Base-by-base conservation (phyloP, 495 filamentous ascomycete genomes). In the Parmelia sp. region DNA sequence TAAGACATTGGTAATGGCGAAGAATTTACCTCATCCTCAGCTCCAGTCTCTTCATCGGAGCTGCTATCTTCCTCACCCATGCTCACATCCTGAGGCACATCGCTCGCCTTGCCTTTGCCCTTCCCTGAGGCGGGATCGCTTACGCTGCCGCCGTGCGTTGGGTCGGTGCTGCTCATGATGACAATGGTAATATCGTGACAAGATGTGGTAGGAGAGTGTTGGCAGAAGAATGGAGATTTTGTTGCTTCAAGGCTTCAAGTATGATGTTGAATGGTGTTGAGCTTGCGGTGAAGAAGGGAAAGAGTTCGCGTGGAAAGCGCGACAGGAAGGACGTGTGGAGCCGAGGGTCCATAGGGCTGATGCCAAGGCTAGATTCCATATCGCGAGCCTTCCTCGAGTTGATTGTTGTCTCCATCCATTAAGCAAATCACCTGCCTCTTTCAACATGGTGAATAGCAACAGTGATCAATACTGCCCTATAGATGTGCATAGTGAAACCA, bases 61-160 rank as follows among this genome's bases (percentile, higher is more conserved):
- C 85, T 84, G 44, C 83, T 85, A 33, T 88, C 84, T 39, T 88
- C 88, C 62, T 90, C 87, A 35, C 81, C 85, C 83, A 88, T 87
- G 75, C 79, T 82, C 71, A 82, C 72, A 53, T 91, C 88, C 63
- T 82, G 78, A 31, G 70, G 70, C 65, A 78, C 61, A 70, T 79
- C 70, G 15, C 72, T 60, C n/a, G 74, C 79, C 72, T 82, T 82
- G 68, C 86, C 88, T 78, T 92, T 92, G 68, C 78, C 79, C 74
- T 81, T 82, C 37, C 73, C 73, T 44, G 68, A 74, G 68, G 76
- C 66, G 42, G 75, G 65, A 55, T 69, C 63, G 56, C 57, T 44
- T 23, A 57, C n/a, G 21, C n/a, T 62, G 8, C 47, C 60, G 23
- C 49, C 31, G n/a, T n/a, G 29, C 4, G 60, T 56, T 9, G 60